Percentiles rank a stretch among this genome's conserved stretches.
These are phyloP conservation scores for Paxillus rubicundulus DNA, from an alignment of 768 basidiomycete species.

Conservation along the genomic window DNA sequence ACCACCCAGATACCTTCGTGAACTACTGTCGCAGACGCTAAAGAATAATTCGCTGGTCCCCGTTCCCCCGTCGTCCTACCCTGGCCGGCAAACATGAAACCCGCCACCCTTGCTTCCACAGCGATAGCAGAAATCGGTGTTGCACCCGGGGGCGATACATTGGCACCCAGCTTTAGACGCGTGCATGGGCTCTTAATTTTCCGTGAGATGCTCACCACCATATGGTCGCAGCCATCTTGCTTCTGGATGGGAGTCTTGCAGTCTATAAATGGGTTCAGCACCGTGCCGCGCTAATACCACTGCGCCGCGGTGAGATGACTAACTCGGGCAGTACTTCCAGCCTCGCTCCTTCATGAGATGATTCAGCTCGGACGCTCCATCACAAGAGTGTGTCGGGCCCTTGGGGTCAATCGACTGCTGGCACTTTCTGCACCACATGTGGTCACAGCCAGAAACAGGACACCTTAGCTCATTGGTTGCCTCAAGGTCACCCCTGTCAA, in stretches of 20 bases:
- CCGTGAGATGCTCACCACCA: constrained; percentile 42
- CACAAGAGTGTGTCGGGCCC: constrained; percentile 48
- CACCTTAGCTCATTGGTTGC: constrained; percentile 44
- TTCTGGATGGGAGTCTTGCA: constrained; percentile 54
- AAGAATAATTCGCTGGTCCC: no score
- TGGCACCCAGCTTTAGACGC: constrained; percentile 14
- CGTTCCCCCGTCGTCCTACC: no score
- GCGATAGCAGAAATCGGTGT: constrained; percentile 54
- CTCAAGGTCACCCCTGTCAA: constrained; percentile 49
- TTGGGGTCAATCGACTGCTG: constrained; percentile 37
- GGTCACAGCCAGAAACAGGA: constrained; percentile 45
- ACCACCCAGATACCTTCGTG: no score
- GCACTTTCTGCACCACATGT: constrained; percentile 62
- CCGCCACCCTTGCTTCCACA: constrained; percentile 33
- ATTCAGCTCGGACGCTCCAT: constrained; percentile 54
- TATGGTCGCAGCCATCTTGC: constrained; percentile 53
- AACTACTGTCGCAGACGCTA: no score
- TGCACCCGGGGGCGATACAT: constrained; percentile 56
- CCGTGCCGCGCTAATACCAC: background rate
- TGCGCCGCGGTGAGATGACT: constrained; percentile 5
- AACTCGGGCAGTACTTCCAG: constrained; percentile 65
- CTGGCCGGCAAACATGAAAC: no score
- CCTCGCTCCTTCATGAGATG: constrained; percentile 49
- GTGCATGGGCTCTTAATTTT: background rate
- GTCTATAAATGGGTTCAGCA: constrained; percentile 24